Evolutionary conservation across 176 grass and related monocot genomes (phyloP).

Genomic region (Hsuehochloa calcarea): DNA sequence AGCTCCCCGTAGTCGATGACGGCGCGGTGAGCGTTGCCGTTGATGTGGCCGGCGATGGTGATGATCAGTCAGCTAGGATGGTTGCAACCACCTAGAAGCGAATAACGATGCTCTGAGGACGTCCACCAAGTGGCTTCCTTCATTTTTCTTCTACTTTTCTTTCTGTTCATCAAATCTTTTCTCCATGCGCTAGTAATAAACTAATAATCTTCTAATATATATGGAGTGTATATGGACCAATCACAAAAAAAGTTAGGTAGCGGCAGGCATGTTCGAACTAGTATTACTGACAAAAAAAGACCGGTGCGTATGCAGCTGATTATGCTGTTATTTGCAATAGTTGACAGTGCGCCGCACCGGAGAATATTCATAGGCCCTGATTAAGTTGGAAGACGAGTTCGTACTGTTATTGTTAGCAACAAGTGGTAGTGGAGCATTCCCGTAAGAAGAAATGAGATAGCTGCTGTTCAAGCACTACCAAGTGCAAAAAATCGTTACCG

Average conservation of each 20-base stretch:
- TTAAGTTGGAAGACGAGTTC: background rate
- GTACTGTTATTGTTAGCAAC: background rate
- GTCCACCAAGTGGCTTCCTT: background rate
- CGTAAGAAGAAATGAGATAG: background rate
- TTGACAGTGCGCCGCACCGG: too few species aligned
- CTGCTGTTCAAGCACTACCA: too few species aligned
- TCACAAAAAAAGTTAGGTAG: background rate
- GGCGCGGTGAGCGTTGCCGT: background rate
- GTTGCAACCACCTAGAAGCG: background rate
- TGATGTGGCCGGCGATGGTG: background rate
- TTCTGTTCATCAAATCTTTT: background rate
- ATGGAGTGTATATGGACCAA: background rate
- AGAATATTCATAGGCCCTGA: background rate
- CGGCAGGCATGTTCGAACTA: background rate
- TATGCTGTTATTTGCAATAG: too few species aligned
- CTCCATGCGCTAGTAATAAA: background rate
- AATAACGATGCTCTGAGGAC: background rate
- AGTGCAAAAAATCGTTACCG: too few species aligned
- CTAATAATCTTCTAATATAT: background rate
- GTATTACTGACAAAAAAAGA: background rate
- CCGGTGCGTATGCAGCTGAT: background rate
- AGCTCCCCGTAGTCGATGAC: background rate
- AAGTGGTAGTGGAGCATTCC: background rate
- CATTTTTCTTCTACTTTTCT: slow-evolving; percentile 16
- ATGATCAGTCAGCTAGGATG: background rate